A percentile compares a stretch with the other conserved stretches of the same genome.
Evolutionary conservation across 2,329 filamentous ascomycete genomes (phyloP).

Genomic region (Epicoccum nigrum): DNA sequence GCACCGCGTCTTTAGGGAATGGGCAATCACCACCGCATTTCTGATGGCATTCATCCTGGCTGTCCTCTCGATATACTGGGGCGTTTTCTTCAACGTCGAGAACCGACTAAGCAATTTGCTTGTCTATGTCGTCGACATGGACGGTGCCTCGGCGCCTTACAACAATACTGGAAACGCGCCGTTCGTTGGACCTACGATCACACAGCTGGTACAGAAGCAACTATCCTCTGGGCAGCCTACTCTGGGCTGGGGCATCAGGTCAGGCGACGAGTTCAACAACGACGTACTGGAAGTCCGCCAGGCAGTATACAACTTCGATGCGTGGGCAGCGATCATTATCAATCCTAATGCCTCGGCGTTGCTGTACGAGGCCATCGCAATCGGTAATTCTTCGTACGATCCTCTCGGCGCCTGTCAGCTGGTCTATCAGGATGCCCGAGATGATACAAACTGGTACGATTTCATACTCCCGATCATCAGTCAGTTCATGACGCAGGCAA

Average conservation of each 20-base stretch:
- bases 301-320: constrained; percentile 64
- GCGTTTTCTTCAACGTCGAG: constrained; percentile 59
- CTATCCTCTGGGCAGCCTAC: constrained; percentile 46
- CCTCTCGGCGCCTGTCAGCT: constrained; percentile 64
- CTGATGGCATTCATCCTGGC: constrained; percentile 62
- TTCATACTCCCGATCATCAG: constrained; percentile 62
- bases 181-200: constrained; percentile 63
- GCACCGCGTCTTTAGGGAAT: constrained; percentile 50
- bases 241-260: constrained; percentile 59
- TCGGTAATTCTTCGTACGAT: constrained; percentile 64
- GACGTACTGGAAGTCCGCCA: constrained; percentile 63
- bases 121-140: constrained; percentile 68
- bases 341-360: constrained; percentile 67
- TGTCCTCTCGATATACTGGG: constrained; percentile 68
- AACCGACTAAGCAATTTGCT: constrained; percentile 51
- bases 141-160: constrained; percentile 63
- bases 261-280: constrained; percentile 60
- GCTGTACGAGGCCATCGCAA: constrained; percentile 60
- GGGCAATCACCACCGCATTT: constrained; percentile 54
- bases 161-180: constrained; percentile 50
- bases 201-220: constrained; percentile 53
- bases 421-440: constrained; percentile 61
- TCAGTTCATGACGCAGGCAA: constrained; percentile 55
- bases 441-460: constrained; percentile 60
- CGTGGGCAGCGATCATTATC: constrained; percentile 67